Conservation (phyloP, 1,284 basidiomycete species). For the Sporisorium scitamineum region DNA sequence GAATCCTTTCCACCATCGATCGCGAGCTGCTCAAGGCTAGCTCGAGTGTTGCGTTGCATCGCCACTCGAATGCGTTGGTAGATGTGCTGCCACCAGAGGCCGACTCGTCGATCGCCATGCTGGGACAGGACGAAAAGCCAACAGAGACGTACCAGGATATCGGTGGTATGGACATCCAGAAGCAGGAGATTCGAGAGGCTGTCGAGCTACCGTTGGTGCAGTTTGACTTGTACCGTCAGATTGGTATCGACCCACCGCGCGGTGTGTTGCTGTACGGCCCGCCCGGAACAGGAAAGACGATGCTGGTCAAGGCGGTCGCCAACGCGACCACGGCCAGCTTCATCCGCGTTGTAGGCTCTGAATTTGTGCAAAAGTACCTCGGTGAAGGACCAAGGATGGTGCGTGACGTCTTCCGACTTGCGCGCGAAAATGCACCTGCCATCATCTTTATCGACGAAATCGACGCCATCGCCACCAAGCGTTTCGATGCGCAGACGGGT, state of each 20-base stretch:
- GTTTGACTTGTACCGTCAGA: constrained; percentile 98
- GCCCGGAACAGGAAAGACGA: constrained; percentile 97
- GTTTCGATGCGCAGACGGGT: constrained; percentile 99
- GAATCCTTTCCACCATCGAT: constrained; percentile 96
- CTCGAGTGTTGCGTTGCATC: constrained; percentile 94
- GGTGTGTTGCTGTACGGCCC: constrained; percentile 91
- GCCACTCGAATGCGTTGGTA: constrained; percentile 97
- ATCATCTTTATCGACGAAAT: constrained; percentile 99
- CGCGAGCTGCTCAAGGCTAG: constrained; percentile 97
- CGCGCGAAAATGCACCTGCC: constrained; percentile 94
- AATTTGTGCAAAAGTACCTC: constrained; percentile 99
- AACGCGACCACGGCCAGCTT: constrained; percentile 97
- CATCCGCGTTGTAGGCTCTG: constrained; percentile 97
- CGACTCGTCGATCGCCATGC: constrained; percentile 89
- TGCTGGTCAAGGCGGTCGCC: constrained; percentile 98
- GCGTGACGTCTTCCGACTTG: constrained; percentile 96
- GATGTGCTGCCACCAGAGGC: constrained; percentile 99
- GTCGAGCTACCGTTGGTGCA: constrained; percentile 94
- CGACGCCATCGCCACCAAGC: constrained; percentile 98
- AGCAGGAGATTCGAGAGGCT: constrained; percentile 98
- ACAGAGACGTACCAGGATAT: constrained; percentile 74
- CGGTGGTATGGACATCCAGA: constrained; percentile 97
- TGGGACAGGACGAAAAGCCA: constrained; percentile 79
- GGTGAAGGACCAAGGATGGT: constrained; percentile 99
- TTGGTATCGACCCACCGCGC: constrained; percentile 97